Percentiles rank a stretch among this genome's conserved stretches.
Conservation (phyloP, 2,329 filamentous ascomycete genomes). For the Talaromyces amestolkiae region DNA sequence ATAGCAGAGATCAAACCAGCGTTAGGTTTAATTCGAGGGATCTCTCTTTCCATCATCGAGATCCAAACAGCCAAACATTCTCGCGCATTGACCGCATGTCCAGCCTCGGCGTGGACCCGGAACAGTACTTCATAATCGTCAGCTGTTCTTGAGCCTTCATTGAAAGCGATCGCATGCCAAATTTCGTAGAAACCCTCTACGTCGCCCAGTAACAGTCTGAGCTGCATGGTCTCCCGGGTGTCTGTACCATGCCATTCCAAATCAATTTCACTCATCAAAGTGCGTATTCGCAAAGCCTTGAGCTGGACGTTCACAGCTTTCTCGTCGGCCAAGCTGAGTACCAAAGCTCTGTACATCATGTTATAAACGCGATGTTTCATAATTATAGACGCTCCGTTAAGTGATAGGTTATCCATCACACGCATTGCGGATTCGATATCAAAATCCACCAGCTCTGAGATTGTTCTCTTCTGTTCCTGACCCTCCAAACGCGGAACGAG, state of each 20-base stretch:
- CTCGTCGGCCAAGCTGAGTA: slow-evolving; percentile 27
- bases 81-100: slow-evolving; percentile 46
- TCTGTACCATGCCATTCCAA: background rate
- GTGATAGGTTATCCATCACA: slow-evolving; percentile 43
- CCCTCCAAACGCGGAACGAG: slow-evolving; percentile 28
- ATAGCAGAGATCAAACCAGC: slow-evolving; percentile 39
- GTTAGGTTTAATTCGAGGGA: slow-evolving; percentile 48
- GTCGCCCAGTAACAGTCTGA: slow-evolving; percentile 42
- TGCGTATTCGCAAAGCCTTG: slow-evolving; percentile 25
- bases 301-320: background rate
- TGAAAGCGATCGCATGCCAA: slow-evolving; percentile 57
- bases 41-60: slow-evolving; percentile 60
- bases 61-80: slow-evolving; percentile 53
- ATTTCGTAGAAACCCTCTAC: slow-evolving; percentile 61
- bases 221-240: slow-evolving; percentile 25
- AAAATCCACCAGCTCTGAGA: slow-evolving; percentile 21
- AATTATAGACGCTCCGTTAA: slow-evolving; percentile 39
- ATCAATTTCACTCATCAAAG: slow-evolving; percentile 25
- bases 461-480: slow-evolving; percentile 8
- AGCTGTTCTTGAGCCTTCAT: slow-evolving; percentile 49
- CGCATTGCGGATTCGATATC: slow-evolving; percentile 39
- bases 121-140: slow-evolving; percentile 58
- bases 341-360: slow-evolving; percentile 38
- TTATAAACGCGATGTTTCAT: slow-evolving; percentile 50
- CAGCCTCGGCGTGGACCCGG: slow-evolving; percentile 46